These are phyloP conservation scores for Populus tomentosa DNA, from an alignment of 441 rosid genomes.

Conservation along the genomic window DNA sequence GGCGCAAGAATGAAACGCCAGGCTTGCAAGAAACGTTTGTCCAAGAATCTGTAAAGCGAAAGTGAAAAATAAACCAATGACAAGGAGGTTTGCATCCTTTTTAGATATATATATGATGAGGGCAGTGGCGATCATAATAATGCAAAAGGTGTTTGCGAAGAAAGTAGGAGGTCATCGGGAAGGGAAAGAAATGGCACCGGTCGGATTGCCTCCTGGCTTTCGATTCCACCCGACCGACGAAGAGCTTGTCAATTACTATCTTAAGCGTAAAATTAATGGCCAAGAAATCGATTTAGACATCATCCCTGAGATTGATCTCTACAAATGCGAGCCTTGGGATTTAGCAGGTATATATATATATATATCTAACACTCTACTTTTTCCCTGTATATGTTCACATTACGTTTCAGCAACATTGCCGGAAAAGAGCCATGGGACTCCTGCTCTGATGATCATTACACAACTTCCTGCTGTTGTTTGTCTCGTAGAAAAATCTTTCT, in stretches of 20 bases:
- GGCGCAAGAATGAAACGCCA: neutral
- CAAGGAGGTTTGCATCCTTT: neutral
- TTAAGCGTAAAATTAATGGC: slow-evolving; percentile 75
- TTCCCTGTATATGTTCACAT: neutral
- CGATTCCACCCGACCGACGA: slow-evolving; percentile 66
- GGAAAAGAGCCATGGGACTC: neutral
- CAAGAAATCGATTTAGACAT: slow-evolving; percentile 89
- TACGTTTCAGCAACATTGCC: neutral
- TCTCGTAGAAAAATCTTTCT: slow-evolving; percentile 69
- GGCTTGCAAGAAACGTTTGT: slow-evolving; percentile 3
- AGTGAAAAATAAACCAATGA: slow-evolving; percentile 1
- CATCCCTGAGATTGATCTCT: slow-evolving; percentile 92
- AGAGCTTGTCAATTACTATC: slow-evolving; percentile 90
- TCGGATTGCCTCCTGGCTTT: slow-evolving; percentile 56
- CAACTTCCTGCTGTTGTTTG: neutral
- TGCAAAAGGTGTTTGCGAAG: neutral
- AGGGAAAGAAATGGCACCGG: slow-evolving; percentile 57
- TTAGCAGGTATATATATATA: slow-evolving; percentile 72
- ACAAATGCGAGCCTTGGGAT: slow-evolving; percentile 98
- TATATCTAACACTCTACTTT: neutral
- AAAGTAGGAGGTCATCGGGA: neutral
- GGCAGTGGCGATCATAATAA: neutral
- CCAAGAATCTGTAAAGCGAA: slow-evolving; percentile 1
- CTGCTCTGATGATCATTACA: neutral
- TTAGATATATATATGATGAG: neutral